phyloP scores from a whole-genome alignment of 805 yeast genomes.

The Yarrowia hollandica region DNA sequence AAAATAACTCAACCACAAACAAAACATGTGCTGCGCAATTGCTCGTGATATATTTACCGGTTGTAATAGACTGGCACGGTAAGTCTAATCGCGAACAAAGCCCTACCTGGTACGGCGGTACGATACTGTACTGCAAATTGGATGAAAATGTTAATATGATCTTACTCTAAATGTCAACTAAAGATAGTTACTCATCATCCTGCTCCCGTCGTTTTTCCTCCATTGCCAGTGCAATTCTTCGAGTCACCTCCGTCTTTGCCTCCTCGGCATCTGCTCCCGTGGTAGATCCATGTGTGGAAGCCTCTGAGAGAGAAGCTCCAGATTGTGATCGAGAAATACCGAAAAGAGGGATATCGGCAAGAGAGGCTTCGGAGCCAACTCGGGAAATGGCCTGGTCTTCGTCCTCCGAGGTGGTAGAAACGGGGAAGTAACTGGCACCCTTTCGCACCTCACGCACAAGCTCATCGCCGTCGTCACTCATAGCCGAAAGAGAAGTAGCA shows the following conservation, averaged over 20 bases:
- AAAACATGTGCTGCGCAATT: too few relatives aligned
- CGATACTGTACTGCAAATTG: too few relatives aligned
- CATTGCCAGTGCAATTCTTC: slow-evolving; percentile 37
- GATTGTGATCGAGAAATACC: slow-evolving; percentile 43
- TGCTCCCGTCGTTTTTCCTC: slow-evolving; percentile 33
- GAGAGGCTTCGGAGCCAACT: slow-evolving; percentile 60
- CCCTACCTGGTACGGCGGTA: too few relatives aligned
- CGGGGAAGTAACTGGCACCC: slow-evolving; percentile 29
- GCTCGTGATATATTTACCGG: too few relatives aligned
- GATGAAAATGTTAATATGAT: too few relatives aligned
- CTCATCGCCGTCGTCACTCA: slow-evolving; percentile 30
- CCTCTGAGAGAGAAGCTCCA: slow-evolving; percentile 26
- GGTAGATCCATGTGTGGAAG: slow-evolving; percentile 13
- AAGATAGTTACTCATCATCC: slow-evolving; percentile 26
- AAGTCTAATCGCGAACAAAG: too few relatives aligned
- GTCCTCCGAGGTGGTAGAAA: slow-evolving; percentile 42
- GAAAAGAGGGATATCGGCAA: slow-evolving; percentile 65
- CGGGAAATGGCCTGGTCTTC: slow-evolving; percentile 60
- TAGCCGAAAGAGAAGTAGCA: slow-evolving; percentile 3
- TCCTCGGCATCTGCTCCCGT: slow-evolving; percentile 31
- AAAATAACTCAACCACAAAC: too few relatives aligned
- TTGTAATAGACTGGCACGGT: too few relatives aligned
- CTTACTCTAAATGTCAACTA: slow-evolving; percentile 14
- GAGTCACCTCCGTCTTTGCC: slow-evolving; percentile 34
- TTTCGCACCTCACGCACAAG: slow-evolving; percentile 24